Conservation (phyloP, 2,329 filamentous ascomycete species). For the Cladosporium cucumerinum region DNA sequence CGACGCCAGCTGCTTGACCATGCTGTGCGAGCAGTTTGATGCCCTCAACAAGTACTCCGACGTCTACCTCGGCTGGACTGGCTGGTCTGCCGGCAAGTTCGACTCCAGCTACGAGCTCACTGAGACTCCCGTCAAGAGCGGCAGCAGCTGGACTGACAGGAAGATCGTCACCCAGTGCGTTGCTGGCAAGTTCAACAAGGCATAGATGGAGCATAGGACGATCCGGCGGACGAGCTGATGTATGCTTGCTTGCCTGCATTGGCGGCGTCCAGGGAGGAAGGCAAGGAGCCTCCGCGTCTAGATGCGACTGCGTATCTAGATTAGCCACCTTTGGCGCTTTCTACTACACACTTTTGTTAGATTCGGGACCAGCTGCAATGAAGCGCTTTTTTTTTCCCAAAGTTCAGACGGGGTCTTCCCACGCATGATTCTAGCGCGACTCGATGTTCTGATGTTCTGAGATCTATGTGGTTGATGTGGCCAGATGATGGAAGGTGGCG, state of each 20-base stretch:
- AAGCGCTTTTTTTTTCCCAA: neutral
- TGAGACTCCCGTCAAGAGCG: constrained; percentile 28
- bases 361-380: neutral
- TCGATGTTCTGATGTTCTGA: too few species aligned
- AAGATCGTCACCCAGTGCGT: constrained; percentile 29
- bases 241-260: neutral
- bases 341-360: neutral
- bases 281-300: neutral
- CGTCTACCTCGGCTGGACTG: constrained; percentile 34
- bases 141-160: constrained; percentile 27
- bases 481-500: too few species aligned
- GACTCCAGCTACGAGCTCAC: constrained; percentile 29
- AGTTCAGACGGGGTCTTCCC: too few species aligned
- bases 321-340: neutral
- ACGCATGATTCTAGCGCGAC: too few species aligned
- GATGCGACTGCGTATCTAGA: neutral
- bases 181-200: constrained; percentile 27
- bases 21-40: constrained; percentile 35
- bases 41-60: constrained; percentile 31
- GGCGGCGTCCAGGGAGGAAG: neutral
- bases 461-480: too few species aligned
- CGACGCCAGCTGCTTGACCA: constrained; percentile 34
- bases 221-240: neutral
- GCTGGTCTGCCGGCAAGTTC: constrained; percentile 35
- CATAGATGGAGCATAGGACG: neutral